Percentiles rank a stretch among this genome's conserved stretches.
These are phyloP conservation scores for Fomitiporia mediterranea DNA, from an alignment of 1,284 basidiomycete genomes.

Conservation along the genomic window DNA sequence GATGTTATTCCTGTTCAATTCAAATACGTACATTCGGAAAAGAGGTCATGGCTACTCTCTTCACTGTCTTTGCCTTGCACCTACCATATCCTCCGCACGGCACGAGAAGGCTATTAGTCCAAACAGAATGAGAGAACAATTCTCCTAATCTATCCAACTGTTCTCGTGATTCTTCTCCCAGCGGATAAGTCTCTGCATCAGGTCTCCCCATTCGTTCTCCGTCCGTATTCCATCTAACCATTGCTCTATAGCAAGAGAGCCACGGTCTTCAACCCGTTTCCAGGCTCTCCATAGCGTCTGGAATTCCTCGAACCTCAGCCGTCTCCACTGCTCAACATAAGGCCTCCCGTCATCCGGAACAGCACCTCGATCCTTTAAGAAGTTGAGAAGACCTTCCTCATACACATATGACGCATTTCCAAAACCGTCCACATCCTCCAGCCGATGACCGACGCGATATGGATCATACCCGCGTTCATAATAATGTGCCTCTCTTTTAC, in stretches of 20 bases:
- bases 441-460: constrained; percentile 44
- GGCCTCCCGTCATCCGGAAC: constrained; percentile 39
- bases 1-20: too few relatives aligned
- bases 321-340: constrained; percentile 48
- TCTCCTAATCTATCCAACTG: too few relatives aligned
- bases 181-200: constrained; percentile 41
- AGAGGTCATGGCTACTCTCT: too few relatives aligned
- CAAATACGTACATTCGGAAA: too few relatives aligned
- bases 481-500: constrained; percentile 36
- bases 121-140: too few relatives aligned
- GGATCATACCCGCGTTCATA: constrained; percentile 41
- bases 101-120: too few relatives aligned
- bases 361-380: constrained; percentile 38
- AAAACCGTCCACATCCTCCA: constrained; percentile 30
- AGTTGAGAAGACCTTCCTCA: constrained; percentile 43
- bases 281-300: constrained; percentile 39
- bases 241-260: constrained; percentile 25
- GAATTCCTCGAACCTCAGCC: constrained; percentile 31
- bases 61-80: too few relatives aligned
- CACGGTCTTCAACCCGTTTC: constrained; percentile 39
- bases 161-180: constrained; percentile 40
- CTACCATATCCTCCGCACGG: too few relatives aligned
- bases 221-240: constrained; percentile 38
- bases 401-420: constrained; percentile 38
- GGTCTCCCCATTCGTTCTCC: constrained; percentile 43